phyloP scores from a whole-genome alignment of 805 yeast species.

The Sungouiella blattae region DNA sequence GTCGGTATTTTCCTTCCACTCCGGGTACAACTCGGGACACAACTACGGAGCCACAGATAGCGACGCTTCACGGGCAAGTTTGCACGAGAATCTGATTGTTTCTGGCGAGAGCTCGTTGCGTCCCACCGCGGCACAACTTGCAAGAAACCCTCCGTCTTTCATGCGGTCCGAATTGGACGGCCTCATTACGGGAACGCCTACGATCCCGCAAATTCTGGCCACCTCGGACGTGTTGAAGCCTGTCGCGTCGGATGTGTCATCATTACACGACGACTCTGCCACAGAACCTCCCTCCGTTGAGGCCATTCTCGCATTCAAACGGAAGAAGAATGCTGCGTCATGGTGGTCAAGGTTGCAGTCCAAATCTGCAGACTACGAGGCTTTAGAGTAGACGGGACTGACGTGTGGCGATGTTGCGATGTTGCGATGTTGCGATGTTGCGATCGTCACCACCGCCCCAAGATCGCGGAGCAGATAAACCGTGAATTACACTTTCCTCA shows the following conservation, averaged over 20 bases:
- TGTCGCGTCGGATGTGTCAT: slow-evolving; percentile 11
- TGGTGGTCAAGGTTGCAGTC: slow-evolving; percentile 7
- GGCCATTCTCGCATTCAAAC: slow-evolving; percentile 11
- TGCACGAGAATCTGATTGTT: slow-evolving; percentile 3
- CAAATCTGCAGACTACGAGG: slow-evolving; percentile 7
- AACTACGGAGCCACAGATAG: slow-evolving; percentile 12
- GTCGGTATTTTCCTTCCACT: slow-evolving; percentile 41
- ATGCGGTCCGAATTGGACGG: slow-evolving; percentile 32
- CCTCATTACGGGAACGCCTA: slow-evolving; percentile 27
- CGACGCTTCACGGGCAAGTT: slow-evolving; percentile 6
- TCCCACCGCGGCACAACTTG: slow-evolving; percentile 39
- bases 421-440: no score
- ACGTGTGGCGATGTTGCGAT: no score
- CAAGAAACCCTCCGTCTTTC: slow-evolving; percentile 34
- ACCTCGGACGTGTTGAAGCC: slow-evolving; percentile 12
- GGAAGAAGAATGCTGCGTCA: slow-evolving; percentile 2
- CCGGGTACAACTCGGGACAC: slow-evolving; percentile 16
- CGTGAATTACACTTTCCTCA: no score
- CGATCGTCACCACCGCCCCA: no score
- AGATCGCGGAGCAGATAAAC: no score
- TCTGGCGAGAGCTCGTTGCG: slow-evolving; percentile 4
- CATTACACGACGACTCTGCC: slow-evolving; percentile 13
- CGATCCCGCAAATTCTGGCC: slow-evolving; percentile 9
- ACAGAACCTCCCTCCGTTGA: slow-evolving; percentile 15
- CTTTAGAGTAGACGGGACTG: background rate